A percentile compares a stretch with the other conserved stretches of the same genome.
Conservation (phyloP, 2,329 filamentous ascomycete genomes). For the Ceratocystis huliohia region DNA sequence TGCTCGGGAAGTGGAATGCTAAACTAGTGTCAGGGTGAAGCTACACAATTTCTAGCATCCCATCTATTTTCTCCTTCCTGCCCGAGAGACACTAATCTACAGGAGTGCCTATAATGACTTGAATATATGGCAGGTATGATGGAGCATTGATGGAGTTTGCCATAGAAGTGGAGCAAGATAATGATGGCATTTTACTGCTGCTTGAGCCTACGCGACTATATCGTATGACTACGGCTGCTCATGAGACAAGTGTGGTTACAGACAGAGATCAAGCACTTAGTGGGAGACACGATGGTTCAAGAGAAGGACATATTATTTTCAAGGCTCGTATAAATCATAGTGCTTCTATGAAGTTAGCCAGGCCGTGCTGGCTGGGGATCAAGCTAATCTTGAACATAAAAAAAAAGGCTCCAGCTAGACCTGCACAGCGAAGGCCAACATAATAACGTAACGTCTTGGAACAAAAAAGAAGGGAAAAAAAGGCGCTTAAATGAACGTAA, state of each 20-base stretch:
- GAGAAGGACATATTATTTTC: slow-evolving; percentile 3
- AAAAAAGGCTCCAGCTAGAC: neutral
- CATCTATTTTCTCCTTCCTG: neutral
- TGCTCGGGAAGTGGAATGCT: neutral
- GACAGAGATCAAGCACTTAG: neutral
- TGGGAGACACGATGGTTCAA: neutral
- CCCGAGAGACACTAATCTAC: neutral
- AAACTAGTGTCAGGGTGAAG: neutral
- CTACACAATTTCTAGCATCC: neutral
- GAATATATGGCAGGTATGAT: too few species aligned
- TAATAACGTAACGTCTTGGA: neutral
- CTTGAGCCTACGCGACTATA: neutral
- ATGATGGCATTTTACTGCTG: too few species aligned
- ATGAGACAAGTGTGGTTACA: neutral
- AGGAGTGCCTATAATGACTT: neutral
- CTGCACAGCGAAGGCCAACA: slow-evolving; percentile 3
- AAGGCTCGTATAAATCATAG: neutral
- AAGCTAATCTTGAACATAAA: neutral
- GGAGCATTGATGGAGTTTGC: too few species aligned
- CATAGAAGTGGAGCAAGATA: too few species aligned
- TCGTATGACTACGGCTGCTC: neutral
- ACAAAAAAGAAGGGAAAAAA: neutral
- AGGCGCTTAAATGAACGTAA: slow-evolving; percentile 9
- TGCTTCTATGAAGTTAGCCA: neutral
- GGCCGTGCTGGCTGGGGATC: neutral